Evolutionary conservation across 2,329 filamentous ascomycete species (phyloP), one percentile per base, ranked within the genome.

Genomic region (Penicillium paneum): DNA sequence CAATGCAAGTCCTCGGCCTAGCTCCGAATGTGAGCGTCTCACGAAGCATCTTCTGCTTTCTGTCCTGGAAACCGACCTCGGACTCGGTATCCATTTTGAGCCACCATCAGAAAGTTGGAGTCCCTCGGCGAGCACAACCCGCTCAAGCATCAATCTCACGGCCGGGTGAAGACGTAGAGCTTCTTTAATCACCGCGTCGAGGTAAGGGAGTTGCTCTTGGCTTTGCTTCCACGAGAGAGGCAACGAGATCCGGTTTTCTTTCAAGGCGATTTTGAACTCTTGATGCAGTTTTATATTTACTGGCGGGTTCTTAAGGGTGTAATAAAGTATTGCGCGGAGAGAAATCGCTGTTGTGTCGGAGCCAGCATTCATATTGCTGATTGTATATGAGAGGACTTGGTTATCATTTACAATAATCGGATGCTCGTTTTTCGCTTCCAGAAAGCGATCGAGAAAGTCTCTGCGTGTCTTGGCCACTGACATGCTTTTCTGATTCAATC

Each of bases 1-100:
- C 81, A 52, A 83, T 81, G 63, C 81, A 84, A 5, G 81, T 69
- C 53, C 82, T 79, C 15, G 75, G 73, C 6, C 81, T 81, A 24
- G 79, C 80, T n/a, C 81, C 81, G 58, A 83, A 83, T 1, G 64
- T 63, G 21, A 69, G 60, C 3, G 56, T 63, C 5, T 56, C 56
- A n/a, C 60, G 43, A 19, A 54, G 29, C 65, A 67, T 68, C 38
- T 57, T 55, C 15, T 57, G 55, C 21, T 55, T 55, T 11, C 64
- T 51, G 2, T 39, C 35, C 2, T 58, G 42, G 39, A 59, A 68
- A 5, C 39, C 38, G 10, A 19, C 11, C 15, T 61, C 54, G 0
- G 58, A 41, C 32, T 67, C 66, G 1, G 28, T 51, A 3, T 55
- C 46, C 13, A 29, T 53, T 21, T 38, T 56, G 24, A 67, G 38